Percentiles rank a stretch among this genome's conserved stretches.
phyloP scores from a whole-genome alignment of 495 filamentous ascomycete genomes.

The Annulohypoxylon bovei region DNA sequence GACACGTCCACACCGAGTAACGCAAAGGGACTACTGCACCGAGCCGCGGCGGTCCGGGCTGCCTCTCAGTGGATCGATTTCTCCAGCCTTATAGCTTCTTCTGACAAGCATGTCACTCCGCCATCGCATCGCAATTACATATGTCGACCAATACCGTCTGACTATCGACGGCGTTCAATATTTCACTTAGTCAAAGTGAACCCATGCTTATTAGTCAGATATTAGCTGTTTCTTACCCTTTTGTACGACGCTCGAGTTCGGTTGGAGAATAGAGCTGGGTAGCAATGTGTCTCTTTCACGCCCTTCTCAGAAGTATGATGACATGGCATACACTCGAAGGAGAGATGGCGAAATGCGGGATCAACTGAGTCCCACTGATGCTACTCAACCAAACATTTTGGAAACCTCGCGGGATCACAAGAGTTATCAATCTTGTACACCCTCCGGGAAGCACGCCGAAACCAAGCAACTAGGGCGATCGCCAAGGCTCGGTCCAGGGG shows the following conservation, averaged over 20 bases:
- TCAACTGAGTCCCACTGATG: not conserved
- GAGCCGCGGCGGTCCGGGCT: conserved; percentile 29
- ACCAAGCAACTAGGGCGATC: conserved; percentile 28
- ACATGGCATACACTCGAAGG: conserved; percentile 56
- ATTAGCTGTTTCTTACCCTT: not conserved
- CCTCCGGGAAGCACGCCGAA: conserved; percentile 25
- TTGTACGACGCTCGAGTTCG: not conserved
- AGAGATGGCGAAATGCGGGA: conserved; percentile 8
- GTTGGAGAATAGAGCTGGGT: conserved; percentile 54
- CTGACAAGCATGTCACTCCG: conserved; percentile 31
- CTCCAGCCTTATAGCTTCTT: conserved; percentile 38
- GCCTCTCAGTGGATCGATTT: conserved; percentile 32
- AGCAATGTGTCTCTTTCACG: conserved; percentile 81
- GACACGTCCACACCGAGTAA: conserved; percentile 38
- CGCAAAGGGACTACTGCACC: conserved; percentile 37
- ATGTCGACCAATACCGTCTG: conserved; percentile 28
- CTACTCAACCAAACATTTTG: conserved; percentile 4
- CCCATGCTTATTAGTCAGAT: conserved; percentile 26
- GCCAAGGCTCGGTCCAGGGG: conserved; percentile 27
- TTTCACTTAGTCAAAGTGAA: conserved; percentile 30
- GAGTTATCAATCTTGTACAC: not conserved
- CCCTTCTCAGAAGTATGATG: conserved; percentile 94
- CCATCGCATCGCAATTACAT: conserved; percentile 32
- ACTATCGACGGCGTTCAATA: not conserved
- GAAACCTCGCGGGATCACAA: not conserved